Conservation (phyloP, 495 filamentous ascomycete genomes). For the Tetracladium marchalianum region DNA sequence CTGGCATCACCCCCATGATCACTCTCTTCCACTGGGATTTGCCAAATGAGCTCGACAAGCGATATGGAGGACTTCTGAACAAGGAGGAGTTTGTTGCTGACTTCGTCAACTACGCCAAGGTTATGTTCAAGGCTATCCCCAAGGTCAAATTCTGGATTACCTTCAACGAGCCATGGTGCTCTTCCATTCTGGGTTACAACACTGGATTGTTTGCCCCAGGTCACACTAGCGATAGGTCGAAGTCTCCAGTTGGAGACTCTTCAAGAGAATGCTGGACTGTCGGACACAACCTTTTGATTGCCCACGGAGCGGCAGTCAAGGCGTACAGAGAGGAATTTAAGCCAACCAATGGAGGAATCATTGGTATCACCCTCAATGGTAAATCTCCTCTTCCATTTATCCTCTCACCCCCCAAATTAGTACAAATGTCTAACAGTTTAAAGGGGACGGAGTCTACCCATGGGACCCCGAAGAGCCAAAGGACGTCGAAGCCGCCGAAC, state of each 20-base stretch:
- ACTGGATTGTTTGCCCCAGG: conserved; percentile 51
- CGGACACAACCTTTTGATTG: conserved; percentile 50
- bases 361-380: conserved; percentile 54
- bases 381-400: conserved; percentile 5
- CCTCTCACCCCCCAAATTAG: not conserved
- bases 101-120: conserved; percentile 49
- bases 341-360: conserved; percentile 44
- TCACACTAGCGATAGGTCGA: conserved; percentile 45
- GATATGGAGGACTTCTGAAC: conserved; percentile 52
- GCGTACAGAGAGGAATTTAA: conserved; percentile 61
- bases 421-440: conserved; percentile 6
- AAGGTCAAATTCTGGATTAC: conserved; percentile 58
- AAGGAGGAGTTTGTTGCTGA: conserved; percentile 48
- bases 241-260: conserved; percentile 44
- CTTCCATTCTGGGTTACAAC: conserved; percentile 49
- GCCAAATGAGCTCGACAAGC: conserved; percentile 48
- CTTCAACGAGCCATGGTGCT: conserved; percentile 58
- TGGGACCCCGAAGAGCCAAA: conserved; percentile 45
- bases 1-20: conserved; percentile 49
- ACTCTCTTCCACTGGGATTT: conserved; percentile 60
- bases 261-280: conserved; percentile 49
- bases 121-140: conserved; percentile 46
- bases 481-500: conserved; percentile 50
- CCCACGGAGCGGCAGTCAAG: conserved; percentile 53
- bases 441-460: conserved; percentile 45